Conservation (phyloP, 139 green algal genomes). For the Chlamydomonas sphaeroides region DNA sequence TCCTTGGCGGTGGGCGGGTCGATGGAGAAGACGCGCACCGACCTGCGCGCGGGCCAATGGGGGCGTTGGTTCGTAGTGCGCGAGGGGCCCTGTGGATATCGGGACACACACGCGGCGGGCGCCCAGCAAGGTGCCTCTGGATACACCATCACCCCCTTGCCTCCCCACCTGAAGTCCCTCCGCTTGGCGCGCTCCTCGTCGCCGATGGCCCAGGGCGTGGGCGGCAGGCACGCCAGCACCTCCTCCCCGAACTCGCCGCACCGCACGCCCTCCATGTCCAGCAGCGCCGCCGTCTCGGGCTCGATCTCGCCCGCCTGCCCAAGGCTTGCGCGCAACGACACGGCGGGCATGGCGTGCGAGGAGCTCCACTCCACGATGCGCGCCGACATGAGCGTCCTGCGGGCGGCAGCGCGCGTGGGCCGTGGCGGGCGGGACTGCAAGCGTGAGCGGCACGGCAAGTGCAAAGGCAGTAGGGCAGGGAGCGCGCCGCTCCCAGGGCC, state of each 20-base stretch:
- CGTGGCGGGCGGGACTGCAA: no score
- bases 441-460: no score
- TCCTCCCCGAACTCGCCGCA: slow-evolving; percentile 24
- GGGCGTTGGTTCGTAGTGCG: no score
- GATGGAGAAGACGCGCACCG: slow-evolving; percentile 81
- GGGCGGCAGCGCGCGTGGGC: no score
- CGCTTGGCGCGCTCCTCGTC: slow-evolving; percentile 69
- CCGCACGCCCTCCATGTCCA: slow-evolving; percentile 62
- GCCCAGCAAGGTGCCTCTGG: no score
- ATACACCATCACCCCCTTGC: no score
- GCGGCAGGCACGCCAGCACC: slow-evolving; percentile 86
- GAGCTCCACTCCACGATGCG: slow-evolving; percentile 49
- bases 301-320: slow-evolving; percentile 76
- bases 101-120: no score
- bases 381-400: slow-evolving; percentile 54
- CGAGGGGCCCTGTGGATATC: no score
- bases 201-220: slow-evolving; percentile 78
- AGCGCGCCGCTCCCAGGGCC: no score
- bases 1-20: slow-evolving; percentile 86
- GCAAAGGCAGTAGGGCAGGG: no score
- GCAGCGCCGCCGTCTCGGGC: slow-evolving; percentile 73
- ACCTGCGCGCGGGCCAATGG: slow-evolving; percentile 22
- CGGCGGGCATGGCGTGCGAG: not conserved
- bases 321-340: slow-evolving; percentile 22
- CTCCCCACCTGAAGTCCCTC: slow-evolving; percentile 78